A percentile compares a stretch with the other conserved stretches of the same genome.
phyloP scores from a whole-genome alignment of 129 eudicot species.

The Oenanthe sinensis region DNA sequence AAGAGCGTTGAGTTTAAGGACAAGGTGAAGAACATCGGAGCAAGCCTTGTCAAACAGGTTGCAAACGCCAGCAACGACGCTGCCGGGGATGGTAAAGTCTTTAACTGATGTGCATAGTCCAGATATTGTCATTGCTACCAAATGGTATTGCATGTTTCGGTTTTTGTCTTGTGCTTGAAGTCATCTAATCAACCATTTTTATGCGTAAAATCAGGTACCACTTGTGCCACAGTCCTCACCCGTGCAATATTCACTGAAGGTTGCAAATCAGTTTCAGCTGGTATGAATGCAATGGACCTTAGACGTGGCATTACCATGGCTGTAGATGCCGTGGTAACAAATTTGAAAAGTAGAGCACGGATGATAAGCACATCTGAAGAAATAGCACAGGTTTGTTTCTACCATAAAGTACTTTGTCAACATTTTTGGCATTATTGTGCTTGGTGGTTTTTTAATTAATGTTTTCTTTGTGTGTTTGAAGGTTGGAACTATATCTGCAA shows the following conservation, averaged over 20 bases:
- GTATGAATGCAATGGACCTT: slow-evolving; percentile 68
- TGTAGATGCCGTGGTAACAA: slow-evolving; percentile 65
- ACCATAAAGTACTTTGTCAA: neutral
- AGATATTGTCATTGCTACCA: neutral
- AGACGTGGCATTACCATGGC: slow-evolving; percentile 78
- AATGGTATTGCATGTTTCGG: neutral
- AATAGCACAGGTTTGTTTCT: slow-evolving; percentile 66
- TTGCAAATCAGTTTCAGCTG: slow-evolving; percentile 57
- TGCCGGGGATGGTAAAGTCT: slow-evolving; percentile 80
- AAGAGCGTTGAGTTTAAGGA: slow-evolving; percentile 77
- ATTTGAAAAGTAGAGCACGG: slow-evolving; percentile 70
- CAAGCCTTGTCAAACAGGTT: slow-evolving; percentile 81
- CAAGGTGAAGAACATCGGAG: slow-evolving; percentile 68
- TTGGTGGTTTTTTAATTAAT: neutral
- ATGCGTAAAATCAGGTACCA: slow-evolving; percentile 47
- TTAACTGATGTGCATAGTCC: neutral
- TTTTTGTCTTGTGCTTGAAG: neutral
- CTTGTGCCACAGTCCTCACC: slow-evolving; percentile 83
- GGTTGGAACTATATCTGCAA: slow-evolving; percentile 95
- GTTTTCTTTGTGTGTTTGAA: slow-evolving; percentile 17
- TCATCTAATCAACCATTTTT: neutral
- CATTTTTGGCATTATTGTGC: neutral
- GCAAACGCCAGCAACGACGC: slow-evolving; percentile 78
- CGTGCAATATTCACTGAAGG: slow-evolving; percentile 67
- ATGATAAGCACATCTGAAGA: slow-evolving; percentile 86